Base-by-base conservation (phyloP, 2,329 filamentous ascomycete genomes). In the Chaetomium sp. region DNA sequence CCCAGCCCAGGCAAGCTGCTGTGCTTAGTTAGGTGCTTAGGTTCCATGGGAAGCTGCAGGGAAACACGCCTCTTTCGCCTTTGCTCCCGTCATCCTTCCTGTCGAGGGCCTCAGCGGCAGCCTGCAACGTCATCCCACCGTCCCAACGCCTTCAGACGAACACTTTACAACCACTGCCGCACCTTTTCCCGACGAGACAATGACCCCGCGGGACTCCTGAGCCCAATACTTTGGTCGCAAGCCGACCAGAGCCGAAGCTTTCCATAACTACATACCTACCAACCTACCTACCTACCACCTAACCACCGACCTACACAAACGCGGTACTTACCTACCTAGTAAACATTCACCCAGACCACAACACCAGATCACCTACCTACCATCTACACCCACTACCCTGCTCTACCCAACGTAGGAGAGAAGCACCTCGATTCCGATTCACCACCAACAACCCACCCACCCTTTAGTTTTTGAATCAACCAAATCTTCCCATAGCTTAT, bases 181-280 rank as follows among this genome's bases (percentile, higher is more conserved):
- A 57, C 53, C 54, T 42, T 64, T 61, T 53, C 23, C 60, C 21
- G 29, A 59, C 57, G 57, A 54, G 60, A 65, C 65, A 54, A 65
- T 71, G 70, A 68, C 59, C 68, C 59, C 60, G 66, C 69, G 66
- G 60, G 60, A 61, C 63, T 60, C 65, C 38, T 71, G 65, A 70
- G 60, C 50, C 61, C 55, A 63, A 57, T 49, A 55, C 57, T 49
- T 65, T 59, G 66, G 67, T 68, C 63, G 67, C 64, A 60, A 64
- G 60, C 62, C 65, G 65, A 55, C 68, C 62, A 45, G 64, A 62
- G 61, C 65, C 62, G 62, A 60, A 65, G 63, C 66, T 63, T 56
- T 58, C 55, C 65, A 62, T 61, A 27, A 19, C 57, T 53, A 42
- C 47, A 19, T 19, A 42, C 38, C 19, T 7, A 42, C 38, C 38